Evolutionary conservation across 1,139 yeast species (phyloP), one percentile per base, ranked within the genome.

Genomic region (Pichia sp.): DNA sequence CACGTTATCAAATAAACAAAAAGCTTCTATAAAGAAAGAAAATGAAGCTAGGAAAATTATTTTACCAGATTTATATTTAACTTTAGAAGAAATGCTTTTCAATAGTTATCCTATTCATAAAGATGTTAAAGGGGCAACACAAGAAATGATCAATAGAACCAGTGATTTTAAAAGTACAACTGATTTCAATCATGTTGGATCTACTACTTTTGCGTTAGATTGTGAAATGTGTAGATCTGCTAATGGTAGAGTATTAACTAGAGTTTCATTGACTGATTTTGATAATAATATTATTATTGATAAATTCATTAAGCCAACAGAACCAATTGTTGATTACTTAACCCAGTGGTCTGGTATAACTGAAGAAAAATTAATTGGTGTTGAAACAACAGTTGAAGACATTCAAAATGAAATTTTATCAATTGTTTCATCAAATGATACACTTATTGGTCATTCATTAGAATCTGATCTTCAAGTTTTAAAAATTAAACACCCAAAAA

Each of bases 321-420:
- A 75, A 33, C 78, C 75, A 39, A 88, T 92, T 47, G 76, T 76
- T 0, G 94, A 92, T 63, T 92, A 90, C 61, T 68, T 86, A 30
- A 92, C 97, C 0, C 70, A 72, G 57, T 92, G 78, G 61, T 88
- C 96, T 28, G 98, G 98, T 0, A 86, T 92, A 43, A 87, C 96
- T 0, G 78, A 75, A 51, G 92, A 83, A 51, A 67, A 74, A 58
- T 68, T 92, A 9, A 61, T 64, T 26, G 74, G 72, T 44, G 92
- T 86, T 2, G 78, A 83, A 0, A 85, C 87, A 0, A 78, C 84
- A 0, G 65, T 84, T 27, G 56, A 64, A 8, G 95, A 90, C 54
- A 78, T 87, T 5, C 97, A 89, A 62, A 52, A 71, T 4, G 71
- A 72, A 56, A 53, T 92, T 10, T 51, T 76, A 5, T 57, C 63